Conservation (phyloP, 73 alveolate species). For the Tetrahymena borealis region DNA sequence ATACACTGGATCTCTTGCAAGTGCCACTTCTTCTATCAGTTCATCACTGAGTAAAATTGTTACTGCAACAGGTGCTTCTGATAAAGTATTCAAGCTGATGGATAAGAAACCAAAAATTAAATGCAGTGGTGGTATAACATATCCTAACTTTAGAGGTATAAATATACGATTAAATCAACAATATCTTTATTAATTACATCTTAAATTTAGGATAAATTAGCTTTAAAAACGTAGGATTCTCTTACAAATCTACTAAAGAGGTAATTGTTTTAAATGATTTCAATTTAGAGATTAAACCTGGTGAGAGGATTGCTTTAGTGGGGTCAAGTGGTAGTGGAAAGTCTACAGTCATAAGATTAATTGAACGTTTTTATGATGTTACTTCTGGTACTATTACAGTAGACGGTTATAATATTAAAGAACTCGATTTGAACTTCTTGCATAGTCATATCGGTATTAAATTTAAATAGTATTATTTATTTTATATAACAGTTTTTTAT, state of each 20-base stretch:
- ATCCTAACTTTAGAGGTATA: not conserved
- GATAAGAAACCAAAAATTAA: slow-evolving; percentile 18
- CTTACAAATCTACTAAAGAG: slow-evolving; percentile 12
- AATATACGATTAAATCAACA: slow-evolving; percentile 2
- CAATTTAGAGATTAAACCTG: slow-evolving; percentile 45
- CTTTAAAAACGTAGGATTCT: slow-evolving; percentile 32
- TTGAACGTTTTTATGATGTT: slow-evolving; percentile 88
- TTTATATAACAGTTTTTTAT: slow-evolving; percentile 50
- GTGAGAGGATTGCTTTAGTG: slow-evolving; percentile 36
- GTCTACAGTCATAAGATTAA: slow-evolving; percentile 74
- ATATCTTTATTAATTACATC: not conserved
- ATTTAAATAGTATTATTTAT: not conserved
- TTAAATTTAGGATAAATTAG: slow-evolving; percentile 1
- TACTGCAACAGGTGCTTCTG: slow-evolving; percentile 8
- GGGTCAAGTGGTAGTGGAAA: slow-evolving; percentile 96
- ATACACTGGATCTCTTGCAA: slow-evolving; percentile 18
- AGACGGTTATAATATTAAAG: slow-evolving; percentile 73
- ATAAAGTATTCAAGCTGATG: slow-evolving; percentile 11
- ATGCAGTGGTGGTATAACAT: slow-evolving; percentile 6
- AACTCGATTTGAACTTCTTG: slow-evolving; percentile 52
- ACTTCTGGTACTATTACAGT: slow-evolving; percentile 72
- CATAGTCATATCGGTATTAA: slow-evolving; percentile 55
- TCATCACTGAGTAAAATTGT: not conserved
- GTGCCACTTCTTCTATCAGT: not conserved
- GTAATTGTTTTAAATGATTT: slow-evolving; percentile 48